Evolutionary conservation across 257 asterid species (phyloP).

Genomic region (Scutellaria barbata): DNA sequence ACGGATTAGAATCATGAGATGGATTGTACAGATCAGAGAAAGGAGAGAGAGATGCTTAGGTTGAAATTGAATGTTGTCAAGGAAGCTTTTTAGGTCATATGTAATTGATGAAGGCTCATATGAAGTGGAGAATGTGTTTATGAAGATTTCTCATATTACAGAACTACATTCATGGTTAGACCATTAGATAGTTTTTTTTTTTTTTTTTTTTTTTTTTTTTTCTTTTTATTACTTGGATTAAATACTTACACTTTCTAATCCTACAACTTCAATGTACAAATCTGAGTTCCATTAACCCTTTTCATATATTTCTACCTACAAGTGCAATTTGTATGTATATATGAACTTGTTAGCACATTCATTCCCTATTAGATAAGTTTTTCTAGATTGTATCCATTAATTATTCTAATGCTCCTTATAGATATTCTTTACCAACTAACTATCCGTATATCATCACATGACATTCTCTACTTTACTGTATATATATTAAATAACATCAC

Average conservation of each 20-base stretch:
- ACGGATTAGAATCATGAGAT: neutral
- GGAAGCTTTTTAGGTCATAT: conserved; percentile 16
- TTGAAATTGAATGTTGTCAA: neutral
- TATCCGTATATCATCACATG: no score
- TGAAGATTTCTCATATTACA: conserved; percentile 8
- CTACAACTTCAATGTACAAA: neutral
- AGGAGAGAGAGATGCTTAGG: conserved; percentile 5
- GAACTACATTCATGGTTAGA: conserved; percentile 24
- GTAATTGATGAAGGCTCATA: conserved; percentile 9
- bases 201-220: neutral
- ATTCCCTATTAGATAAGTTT: no score
- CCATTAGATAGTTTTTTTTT: neutral
- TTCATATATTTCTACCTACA: no score
- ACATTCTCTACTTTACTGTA: no score
- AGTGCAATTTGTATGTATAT: no score
- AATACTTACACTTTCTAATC: neutral
- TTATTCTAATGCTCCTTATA: no score
- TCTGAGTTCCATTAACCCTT: neutral
- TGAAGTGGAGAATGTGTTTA: conserved; percentile 10
- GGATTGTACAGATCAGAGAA: neutral
- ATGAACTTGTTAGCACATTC: no score
- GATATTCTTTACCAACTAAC: no score
- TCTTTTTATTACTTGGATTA: neutral
- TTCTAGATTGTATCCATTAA: no score
- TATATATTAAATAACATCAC: no score